Evolutionary conservation across 225 moss, liverwort and hornwort genomes (phyloP).

Genomic region (Pseudoscleropodium purum): DNA sequence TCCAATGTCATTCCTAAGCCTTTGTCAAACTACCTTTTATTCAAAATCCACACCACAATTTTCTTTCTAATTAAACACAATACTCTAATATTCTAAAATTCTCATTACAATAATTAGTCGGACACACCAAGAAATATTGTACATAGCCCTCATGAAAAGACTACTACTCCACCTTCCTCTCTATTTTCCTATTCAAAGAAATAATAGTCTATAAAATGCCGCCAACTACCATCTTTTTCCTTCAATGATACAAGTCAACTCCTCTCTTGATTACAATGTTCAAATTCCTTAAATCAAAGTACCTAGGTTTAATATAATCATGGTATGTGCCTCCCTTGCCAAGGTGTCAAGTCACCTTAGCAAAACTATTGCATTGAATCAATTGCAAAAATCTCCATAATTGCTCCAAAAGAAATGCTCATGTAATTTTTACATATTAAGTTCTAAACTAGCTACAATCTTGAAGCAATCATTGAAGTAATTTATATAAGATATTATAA

Average conservation of each 20-base stretch:
- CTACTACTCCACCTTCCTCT: fast-evolving
- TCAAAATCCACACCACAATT: not conserved
- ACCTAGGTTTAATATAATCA: not conserved
- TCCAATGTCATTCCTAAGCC: not conserved
- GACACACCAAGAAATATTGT: not conserved
- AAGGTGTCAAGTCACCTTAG: not conserved
- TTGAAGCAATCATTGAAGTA: not conserved
- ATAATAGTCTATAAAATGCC: not conserved
- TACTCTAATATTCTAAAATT: not conserved
- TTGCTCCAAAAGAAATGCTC: not conserved
- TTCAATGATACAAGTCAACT: not conserved
- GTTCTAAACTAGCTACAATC: not conserved
- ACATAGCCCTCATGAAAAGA: not conserved
- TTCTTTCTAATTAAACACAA: not conserved
- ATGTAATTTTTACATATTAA: not conserved
- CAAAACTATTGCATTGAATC: not conserved
- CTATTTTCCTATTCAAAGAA: not conserved
- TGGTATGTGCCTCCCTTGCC: not conserved
- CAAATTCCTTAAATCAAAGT: not conserved
- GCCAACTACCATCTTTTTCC: not conserved
- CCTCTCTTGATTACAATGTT: fast-evolving
- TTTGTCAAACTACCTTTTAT: not conserved
- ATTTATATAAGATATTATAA: not conserved
- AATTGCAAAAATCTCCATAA: not conserved
- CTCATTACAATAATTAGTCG: not conserved